Base-by-base conservation (phyloP, 305 asterid genomes). In the Fraxinus ornus region DNA sequence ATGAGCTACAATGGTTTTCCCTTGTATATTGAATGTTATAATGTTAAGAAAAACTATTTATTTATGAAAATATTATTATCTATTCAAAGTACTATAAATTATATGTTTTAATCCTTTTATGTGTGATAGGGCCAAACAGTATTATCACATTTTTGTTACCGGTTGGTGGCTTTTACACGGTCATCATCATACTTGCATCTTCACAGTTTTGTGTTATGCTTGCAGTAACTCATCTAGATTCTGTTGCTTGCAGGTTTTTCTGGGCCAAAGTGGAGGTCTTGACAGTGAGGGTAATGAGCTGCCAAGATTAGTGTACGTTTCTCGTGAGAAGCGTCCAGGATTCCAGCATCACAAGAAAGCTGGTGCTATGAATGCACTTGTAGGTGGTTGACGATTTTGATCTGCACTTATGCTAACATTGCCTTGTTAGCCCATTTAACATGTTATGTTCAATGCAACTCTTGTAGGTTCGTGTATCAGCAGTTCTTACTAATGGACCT, bases 311-410 rank as follows among this genome's bases (percentile, higher is more conserved):
- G 99, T 95, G 68, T 95, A 95, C 89, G 99, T 95, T 84, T 95
- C 99, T 88, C 98, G 99, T 94, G 99, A 95, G 89, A 95, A 95
- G 91, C 97, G 99, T 55, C 98, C 98, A 55, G 99, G 99, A 30
- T 95, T 93, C 89, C 98, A 94, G 88, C 98, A 94, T 93, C 99
- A 95, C 91, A 95, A 95, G 90, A 95, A 95, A 89, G 99, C 99
- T 60, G 99, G 99, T 87, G 99, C 99, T 71, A 95, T 95, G 99
- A 95, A 95, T 94, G 90, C 99, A 82, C 97, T 95, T 86, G 98
- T 95, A 88, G 90, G 97, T 90, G 81, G 83, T 83, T 75, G 17
- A 78, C 32, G 41, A 80, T 39, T 80, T 78, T 83, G 22, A 30
- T 41, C 71, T 78, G 3, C 60, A 32, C 41, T 66, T 77, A 28